These are phyloP conservation scores for Monosporascus sp. DNA, from an alignment of 2,329 filamentous ascomycete genomes.

Conservation along the genomic window DNA sequence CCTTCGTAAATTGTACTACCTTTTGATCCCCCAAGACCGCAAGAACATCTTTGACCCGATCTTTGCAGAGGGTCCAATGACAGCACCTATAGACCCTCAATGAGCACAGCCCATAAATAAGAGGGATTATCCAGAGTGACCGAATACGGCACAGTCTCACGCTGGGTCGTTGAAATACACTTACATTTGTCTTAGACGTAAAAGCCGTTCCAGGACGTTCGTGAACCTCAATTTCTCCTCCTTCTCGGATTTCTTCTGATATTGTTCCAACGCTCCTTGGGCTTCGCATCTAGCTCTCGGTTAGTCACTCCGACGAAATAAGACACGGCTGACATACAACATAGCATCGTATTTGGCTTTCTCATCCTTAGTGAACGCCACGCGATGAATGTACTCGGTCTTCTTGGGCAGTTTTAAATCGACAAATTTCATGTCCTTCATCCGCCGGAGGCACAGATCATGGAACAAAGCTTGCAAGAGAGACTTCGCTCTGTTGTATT, in stretches of 20 bases:
- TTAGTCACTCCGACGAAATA: slow-evolving; percentile 15
- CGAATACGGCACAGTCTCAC: slow-evolving; percentile 16
- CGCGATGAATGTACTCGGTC: slow-evolving; percentile 70
- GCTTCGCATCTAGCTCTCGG: slow-evolving; percentile 56
- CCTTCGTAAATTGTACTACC: slow-evolving; percentile 63
- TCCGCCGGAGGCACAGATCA: slow-evolving; percentile 74
- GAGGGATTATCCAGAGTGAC: slow-evolving; percentile 11
- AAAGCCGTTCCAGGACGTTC: slow-evolving; percentile 71
- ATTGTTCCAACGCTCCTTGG: slow-evolving; percentile 62
- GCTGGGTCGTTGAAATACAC: slow-evolving; percentile 22
- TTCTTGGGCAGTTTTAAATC: slow-evolving; percentile 74
- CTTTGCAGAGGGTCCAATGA: slow-evolving; percentile 77
- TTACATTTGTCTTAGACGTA: slow-evolving; percentile 72
- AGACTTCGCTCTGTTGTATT: slow-evolving; percentile 52
- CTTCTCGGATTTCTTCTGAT: slow-evolving; percentile 40
- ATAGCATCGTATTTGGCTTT: slow-evolving; percentile 72
- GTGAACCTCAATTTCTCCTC: slow-evolving; percentile 57
- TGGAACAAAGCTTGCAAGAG: slow-evolving; percentile 73
- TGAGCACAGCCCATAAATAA: not conserved
- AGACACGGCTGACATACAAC: slow-evolving; percentile 40
- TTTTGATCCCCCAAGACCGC: slow-evolving; percentile 62
- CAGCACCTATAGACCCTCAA: slow-evolving; percentile 53
- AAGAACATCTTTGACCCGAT: slow-evolving; percentile 69
- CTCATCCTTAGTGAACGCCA: slow-evolving; percentile 70
- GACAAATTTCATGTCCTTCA: slow-evolving; percentile 85